Base-by-base conservation (phyloP, 2,329 filamentous ascomycete genomes). In the Hypoxylon sp. region DNA sequence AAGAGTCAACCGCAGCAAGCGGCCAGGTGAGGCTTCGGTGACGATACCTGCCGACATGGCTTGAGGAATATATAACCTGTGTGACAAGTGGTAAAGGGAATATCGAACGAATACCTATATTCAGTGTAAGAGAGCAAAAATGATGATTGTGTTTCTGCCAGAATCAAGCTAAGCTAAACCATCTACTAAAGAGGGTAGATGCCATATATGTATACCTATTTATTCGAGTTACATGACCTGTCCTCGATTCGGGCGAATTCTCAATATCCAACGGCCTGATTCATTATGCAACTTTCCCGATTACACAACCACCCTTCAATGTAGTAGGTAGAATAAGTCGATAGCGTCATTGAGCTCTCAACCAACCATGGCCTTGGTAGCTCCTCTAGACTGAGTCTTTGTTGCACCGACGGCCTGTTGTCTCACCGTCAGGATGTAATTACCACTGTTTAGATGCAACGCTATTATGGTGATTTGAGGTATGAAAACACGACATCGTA, bases 1-100 rank as follows among this genome's bases (percentile, higher is more conserved):
- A 2, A 67, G 26, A 3, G 54, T 63, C 26, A 60, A 22, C 22
- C 59, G 54, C 6, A 59, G 44, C 31, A 64, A 39, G 8, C 50
- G 29, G 19, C 59, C 44, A 19, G 42, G 55, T 8, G 55, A 55
- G 37, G 50, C 37, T 14, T 10, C 29, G 3, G 26, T 47, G 6
- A 51, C 46, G 9, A 59, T 35, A 10, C 14, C 6, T 39, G 11
- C 29, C 10, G 59, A 39, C 54, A 64, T 64, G 4, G 10, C 24
- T 53, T 3, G 14, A 26, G 17, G 5, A 13, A 17, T 48, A 42
- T 42, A 10, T 35, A 4, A 2, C 17, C 42, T 57, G 13, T 8
- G 10, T 33, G 11, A 13, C 24, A 26, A 10, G 19, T 2, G 13
- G 17, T 37, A 6, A 9, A 39, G n/a, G 19, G 14, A 5, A 17